Evolutionary conservation across 2,329 filamentous ascomycete species (phyloP), one percentile per base, ranked within the genome.

Genomic region (Macrophomina phaseolina): DNA sequence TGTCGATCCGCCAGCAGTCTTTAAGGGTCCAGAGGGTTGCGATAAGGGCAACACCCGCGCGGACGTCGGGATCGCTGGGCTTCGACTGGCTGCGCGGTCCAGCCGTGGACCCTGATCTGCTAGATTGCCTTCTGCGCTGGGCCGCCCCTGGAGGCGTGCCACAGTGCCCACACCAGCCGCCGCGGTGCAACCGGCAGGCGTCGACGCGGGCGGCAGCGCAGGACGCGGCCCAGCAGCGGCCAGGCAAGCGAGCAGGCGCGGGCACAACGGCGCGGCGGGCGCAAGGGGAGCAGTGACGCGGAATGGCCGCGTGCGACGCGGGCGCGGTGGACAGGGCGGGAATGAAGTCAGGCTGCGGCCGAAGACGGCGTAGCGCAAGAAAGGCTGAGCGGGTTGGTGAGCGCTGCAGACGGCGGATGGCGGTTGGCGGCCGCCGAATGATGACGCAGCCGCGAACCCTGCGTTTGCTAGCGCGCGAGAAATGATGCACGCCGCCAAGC

Each of bases 101-200:
- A 45, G 42, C 45, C 42, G 45, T 49, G 58, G 58, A 62, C 58
- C 58, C 58, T 62, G 58, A 62, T 62, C 58, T 49, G 30, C 55
- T 34, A 46, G 23, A 45, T n/a, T 61, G 40, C 30, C 30, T 38
- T n/a, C 30, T 62, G 42, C n/a, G 55, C 49, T 32, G 49, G 49
- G 14, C 4, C 23, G 14, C 4, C 23, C 49, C 49, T 52, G 11
- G 16, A 6, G 42, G 42, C 42, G 42, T 45, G 16, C 32, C 51
- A 9, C 51, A n/a, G 5, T 5, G 32, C 32, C 7, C 51, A 16
- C 34, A 32, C 32, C 51, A 5, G 23, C 34, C 6, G 30, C 51
- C 11, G n/a, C 18, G 9, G 34, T 30, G 53, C 53, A 28, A 23
- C 34, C 23, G 14, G 16, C 16, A 23, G 23, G 23, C 23, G 23